These are phyloP conservation scores for Glycine tomentella DNA, from an alignment of 306 rosid genomes.

Conservation along the genomic window DNA sequence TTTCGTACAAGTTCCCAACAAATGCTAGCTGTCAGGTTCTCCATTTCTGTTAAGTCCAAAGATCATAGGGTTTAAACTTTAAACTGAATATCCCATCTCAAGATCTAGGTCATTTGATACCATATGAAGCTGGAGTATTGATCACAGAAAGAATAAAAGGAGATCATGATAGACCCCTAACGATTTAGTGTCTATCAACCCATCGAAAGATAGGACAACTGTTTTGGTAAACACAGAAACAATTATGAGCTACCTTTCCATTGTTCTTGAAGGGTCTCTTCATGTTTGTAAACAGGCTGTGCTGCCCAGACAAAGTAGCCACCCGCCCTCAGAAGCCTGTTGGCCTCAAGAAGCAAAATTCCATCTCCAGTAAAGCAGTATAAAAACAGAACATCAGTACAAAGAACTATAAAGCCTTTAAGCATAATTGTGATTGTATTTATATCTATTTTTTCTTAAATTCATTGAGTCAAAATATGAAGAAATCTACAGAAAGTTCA, in stretches of 20 bases:
- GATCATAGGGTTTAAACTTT: conserved; percentile 21
- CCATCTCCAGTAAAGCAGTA: conserved; percentile 70
- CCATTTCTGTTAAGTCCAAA: conserved; percentile 68
- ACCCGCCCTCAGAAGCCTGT: conserved; percentile 90
- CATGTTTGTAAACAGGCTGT: conserved; percentile 84
- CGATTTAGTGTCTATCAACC: neutral
- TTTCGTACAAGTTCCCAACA: conserved; percentile 89
- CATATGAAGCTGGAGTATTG: neutral
- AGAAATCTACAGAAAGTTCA: conserved; percentile 1
- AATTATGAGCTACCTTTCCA: conserved; percentile 75
- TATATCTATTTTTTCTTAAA: neutral
- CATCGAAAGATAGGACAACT: conserved; percentile 17
- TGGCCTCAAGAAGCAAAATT: conserved; percentile 84
- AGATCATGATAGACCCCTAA: neutral
- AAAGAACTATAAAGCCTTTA: conserved; percentile 23
- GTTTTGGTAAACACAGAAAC: conserved; percentile 21
- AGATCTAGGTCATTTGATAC: conserved; percentile 29
- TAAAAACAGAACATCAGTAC: conserved; percentile 47
- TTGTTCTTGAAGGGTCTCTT: conserved; percentile 72
- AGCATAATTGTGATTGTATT: conserved; percentile 33
- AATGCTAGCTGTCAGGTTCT: conserved; percentile 66
- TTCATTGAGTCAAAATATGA: neutral
- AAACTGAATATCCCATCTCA: conserved; percentile 10
- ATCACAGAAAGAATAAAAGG: conserved; percentile 19
- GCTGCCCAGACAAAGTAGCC: conserved; percentile 98